These are phyloP conservation scores for Lactarius evosmus DNA, from an alignment of 768 basidiomycete species.

Conservation along the genomic window DNA sequence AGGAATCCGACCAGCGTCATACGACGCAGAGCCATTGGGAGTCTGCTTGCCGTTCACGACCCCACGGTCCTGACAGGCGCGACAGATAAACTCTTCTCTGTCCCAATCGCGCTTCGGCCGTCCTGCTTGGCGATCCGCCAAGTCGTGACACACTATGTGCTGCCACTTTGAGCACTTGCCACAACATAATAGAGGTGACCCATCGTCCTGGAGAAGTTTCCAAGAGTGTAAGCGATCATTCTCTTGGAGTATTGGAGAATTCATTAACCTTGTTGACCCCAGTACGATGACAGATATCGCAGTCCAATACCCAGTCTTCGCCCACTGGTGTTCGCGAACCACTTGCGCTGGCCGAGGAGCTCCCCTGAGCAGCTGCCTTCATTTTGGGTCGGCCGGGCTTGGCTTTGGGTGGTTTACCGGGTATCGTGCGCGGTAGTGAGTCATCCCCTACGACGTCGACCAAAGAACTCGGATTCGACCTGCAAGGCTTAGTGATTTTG, in stretches of 20 bases:
- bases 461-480: slow-evolving; percentile 14
- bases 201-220: slow-evolving; percentile 61
- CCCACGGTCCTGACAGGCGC: slow-evolving; percentile 44
- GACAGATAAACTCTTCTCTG: slow-evolving; percentile 76
- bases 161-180: slow-evolving; percentile 85
- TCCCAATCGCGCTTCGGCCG: slow-evolving; percentile 78
- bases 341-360: slow-evolving; percentile 36
- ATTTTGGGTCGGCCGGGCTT: slow-evolving; percentile 17
- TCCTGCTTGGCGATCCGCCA: slow-evolving; percentile 59
- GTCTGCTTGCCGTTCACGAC: slow-evolving; percentile 9
- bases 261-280: slow-evolving; percentile 69
- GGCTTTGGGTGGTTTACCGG: slow-evolving; percentile 6
- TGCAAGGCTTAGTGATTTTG: not conserved
- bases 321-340: slow-evolving; percentile 52
- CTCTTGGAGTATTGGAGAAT: not conserved
- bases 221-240: slow-evolving; percentile 15
- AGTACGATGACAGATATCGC: slow-evolving; percentile 74
- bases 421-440: not conserved
- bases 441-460: slow-evolving; percentile 20
- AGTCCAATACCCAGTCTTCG: slow-evolving; percentile 84
- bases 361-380: slow-evolving; percentile 28
- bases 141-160: slow-evolving; percentile 83
- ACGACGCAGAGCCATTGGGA: slow-evolving; percentile 12
- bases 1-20: slow-evolving; percentile 7
- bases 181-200: slow-evolving; percentile 75